These are phyloP conservation scores for Priceomyces fermenticarens DNA, from an alignment of 805 yeast genomes.

Conservation along the genomic window DNA sequence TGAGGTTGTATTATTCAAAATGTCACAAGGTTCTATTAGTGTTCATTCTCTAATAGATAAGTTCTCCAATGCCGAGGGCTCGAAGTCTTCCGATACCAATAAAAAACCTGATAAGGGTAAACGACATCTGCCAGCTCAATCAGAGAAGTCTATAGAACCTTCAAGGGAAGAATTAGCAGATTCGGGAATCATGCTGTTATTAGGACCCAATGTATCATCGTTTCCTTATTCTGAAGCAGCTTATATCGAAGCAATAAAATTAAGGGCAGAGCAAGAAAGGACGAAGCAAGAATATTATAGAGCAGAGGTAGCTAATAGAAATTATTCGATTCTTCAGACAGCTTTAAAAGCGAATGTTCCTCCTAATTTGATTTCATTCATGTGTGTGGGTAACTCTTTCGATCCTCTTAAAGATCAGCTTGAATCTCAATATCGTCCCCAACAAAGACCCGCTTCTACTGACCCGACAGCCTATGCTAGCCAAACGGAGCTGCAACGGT, in stretches of 20 bases:
- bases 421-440: constrained; percentile 9
- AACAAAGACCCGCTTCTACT: constrained; percentile 1
- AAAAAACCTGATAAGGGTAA: constrained; percentile 5
- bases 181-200: constrained; percentile 28
- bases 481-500: constrained; percentile 8
- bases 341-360: constrained; percentile 67
- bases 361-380: constrained; percentile 53
- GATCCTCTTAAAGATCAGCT: constrained; percentile 9
- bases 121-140: not conserved
- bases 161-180: constrained; percentile 5
- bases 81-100: constrained; percentile 4
- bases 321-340: constrained; percentile 58
- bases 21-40: constrained; percentile 31
- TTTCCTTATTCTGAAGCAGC: constrained; percentile 62
- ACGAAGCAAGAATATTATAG: constrained; percentile 78
- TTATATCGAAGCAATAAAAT: constrained; percentile 53
- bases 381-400: constrained; percentile 43
- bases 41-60: constrained; percentile 40
- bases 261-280: constrained; percentile 70
- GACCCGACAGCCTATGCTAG: constrained; percentile 7
- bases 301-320: constrained; percentile 57
- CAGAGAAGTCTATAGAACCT: not conserved
- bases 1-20: not conserved
- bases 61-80: constrained; percentile 9
- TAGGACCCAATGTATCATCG: constrained; percentile 51